These are phyloP conservation scores for Parietaria judaica DNA, from an alignment of 306 rosid species.

Conservation along the genomic window DNA sequence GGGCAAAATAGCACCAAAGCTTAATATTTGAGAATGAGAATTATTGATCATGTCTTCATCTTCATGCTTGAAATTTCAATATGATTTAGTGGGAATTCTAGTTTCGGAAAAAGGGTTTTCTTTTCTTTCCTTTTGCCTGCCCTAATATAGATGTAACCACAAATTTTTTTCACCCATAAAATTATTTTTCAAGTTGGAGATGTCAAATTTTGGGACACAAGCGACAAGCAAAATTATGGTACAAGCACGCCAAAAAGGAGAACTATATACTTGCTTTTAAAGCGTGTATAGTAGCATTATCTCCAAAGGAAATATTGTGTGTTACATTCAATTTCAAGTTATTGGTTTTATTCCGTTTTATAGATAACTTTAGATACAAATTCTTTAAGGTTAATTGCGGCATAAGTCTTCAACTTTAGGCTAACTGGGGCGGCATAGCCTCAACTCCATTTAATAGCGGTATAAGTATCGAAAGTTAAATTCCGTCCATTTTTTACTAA, in stretches of 20 bases:
- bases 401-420: too few relatives aligned
- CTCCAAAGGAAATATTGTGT: conserved; percentile 1
- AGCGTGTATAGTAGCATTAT: conserved; percentile 24
- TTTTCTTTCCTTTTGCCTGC: not conserved
- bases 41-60: not conserved
- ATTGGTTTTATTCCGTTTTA: too few relatives aligned
- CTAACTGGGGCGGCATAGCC: too few relatives aligned
- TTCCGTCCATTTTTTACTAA: too few relatives aligned
- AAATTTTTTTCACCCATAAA: not conserved
- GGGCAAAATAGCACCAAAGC: not conserved
- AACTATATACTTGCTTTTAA: conserved; percentile 11
- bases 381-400: too few relatives aligned
- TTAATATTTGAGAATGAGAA: not conserved
- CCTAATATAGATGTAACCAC: not conserved
- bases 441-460: too few relatives aligned
- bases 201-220: not conserved
- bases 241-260: conserved; percentile 14
- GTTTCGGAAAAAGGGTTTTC: not conserved
- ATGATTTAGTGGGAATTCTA: not conserved
- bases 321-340: too few relatives aligned
- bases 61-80: not conserved
- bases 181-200: not conserved
- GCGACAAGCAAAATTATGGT: conserved; percentile 15
- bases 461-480: too few relatives aligned
- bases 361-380: too few relatives aligned